phyloP scores from a whole-genome alignment of 495 filamentous ascomycete species.

The Neurospora africana region DNA sequence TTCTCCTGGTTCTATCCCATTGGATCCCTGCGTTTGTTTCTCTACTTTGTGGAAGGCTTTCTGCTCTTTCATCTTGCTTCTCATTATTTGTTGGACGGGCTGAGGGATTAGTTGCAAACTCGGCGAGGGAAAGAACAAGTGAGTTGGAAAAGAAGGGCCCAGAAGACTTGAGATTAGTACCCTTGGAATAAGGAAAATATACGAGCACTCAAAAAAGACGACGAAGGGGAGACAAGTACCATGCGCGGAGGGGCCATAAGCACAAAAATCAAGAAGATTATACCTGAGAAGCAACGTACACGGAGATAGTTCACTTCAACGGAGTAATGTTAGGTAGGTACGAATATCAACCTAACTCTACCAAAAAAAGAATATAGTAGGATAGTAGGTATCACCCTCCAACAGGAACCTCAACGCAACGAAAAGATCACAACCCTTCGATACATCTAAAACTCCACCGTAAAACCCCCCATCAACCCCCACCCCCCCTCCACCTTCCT shows the following conservation, averaged over 20 bases:
- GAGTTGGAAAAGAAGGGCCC: not conserved
- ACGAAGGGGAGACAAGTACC: no score
- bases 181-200: no score
- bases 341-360: not conserved
- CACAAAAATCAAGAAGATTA: not conserved
- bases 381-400: not conserved
- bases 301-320: not conserved
- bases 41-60: not conserved
- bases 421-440: not conserved
- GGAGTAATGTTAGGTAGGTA: not conserved
- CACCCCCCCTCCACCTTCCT: constrained; percentile 6
- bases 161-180: no score
- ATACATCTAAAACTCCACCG: not conserved
- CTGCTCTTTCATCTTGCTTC: not conserved
- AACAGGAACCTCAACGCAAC: not conserved
- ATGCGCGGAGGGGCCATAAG: no score
- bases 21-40: no score
- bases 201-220: no score
- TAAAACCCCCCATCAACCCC: constrained; percentile 7
- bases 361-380: no score
- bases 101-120: not conserved
- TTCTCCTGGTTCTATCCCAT: not conserved
- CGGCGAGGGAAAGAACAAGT: not conserved
- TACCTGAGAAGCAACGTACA: not conserved
- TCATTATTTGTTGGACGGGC: not conserved